Conservation (phyloP, 176 grass and related monocot species). For the Oryza nivara region DNA sequence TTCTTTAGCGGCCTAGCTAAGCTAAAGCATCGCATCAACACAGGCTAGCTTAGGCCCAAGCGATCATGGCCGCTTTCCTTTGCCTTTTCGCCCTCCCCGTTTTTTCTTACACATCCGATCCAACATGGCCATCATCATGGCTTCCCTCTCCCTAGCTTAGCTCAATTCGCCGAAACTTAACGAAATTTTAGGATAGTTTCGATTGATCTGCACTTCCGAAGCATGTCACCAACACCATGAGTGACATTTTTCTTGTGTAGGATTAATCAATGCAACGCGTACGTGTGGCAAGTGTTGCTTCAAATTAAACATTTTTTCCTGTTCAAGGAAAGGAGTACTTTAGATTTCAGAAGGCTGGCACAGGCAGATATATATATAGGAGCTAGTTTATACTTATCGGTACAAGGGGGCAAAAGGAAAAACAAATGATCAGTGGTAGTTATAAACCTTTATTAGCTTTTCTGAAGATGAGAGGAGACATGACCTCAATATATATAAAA, state of each 20-base stretch:
- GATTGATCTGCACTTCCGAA: neutral
- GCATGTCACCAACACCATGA: neutral
- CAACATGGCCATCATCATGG: slow-evolving; percentile 45
- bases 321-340: neutral
- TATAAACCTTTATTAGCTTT: neutral
- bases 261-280: neutral
- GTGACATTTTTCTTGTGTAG: neutral
- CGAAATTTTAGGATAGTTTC: neutral
- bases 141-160: neutral
- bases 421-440: neutral
- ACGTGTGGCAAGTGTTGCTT: neutral
- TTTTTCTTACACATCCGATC: slow-evolving; percentile 11
- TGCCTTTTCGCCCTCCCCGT: slow-evolving; percentile 20
- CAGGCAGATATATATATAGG: neutral
- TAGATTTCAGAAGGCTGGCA: neutral
- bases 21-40: neutral
- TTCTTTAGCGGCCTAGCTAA: slow-evolving; percentile 30
- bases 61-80: slow-evolving; percentile 48
- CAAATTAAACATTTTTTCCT: neutral
- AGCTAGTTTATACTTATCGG: neutral
- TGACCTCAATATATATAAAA: neutral
- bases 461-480: slow-evolving; percentile 5
- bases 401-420: neutral
- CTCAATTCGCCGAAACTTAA: neutral
- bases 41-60: slow-evolving; percentile 18